phyloP scores from a whole-genome alignment of 2,329 filamentous ascomycete genomes.

The Fusarium hostae region DNA sequence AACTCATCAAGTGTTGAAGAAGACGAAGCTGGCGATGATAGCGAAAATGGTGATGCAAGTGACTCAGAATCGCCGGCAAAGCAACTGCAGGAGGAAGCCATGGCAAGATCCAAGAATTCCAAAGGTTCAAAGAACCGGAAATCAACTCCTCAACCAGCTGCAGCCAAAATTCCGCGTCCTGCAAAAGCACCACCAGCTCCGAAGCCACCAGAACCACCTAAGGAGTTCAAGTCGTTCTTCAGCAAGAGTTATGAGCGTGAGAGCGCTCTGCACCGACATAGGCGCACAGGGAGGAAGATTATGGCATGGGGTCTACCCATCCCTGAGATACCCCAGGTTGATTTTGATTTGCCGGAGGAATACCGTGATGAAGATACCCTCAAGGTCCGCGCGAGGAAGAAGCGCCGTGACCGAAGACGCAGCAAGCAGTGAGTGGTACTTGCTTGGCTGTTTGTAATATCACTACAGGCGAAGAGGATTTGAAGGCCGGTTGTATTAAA shows the following conservation, averaged over 20 bases:
- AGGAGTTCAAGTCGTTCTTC: conserved; percentile 89
- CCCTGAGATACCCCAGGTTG: conserved; percentile 75
- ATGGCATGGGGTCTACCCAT: conserved; percentile 85
- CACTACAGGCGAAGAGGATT: conserved; percentile 18
- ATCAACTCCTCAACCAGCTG: conserved; percentile 38
- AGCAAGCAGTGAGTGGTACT: conserved; percentile 52
- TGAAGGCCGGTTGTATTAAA: conserved; percentile 26
- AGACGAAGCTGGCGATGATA: conserved; percentile 50
- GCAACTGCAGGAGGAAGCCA: conserved; percentile 79
- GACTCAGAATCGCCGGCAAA: conserved; percentile 63
- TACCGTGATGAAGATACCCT: conserved; percentile 66
- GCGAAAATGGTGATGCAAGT: conserved; percentile 68
- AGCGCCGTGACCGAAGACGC: conserved; percentile 68
- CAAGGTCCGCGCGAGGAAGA: conserved; percentile 69
- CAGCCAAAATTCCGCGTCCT: conserved; percentile 29
- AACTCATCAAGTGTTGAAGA: conserved; percentile 42
- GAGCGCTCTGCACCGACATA: conserved; percentile 76
- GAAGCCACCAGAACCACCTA: conserved; percentile 54
- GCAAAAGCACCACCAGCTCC: conserved; percentile 42
- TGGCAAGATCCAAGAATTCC: conserved; percentile 60
- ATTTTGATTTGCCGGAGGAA: conserved; percentile 81
- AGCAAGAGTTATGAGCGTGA: conserved; percentile 82
- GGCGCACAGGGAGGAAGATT: conserved; percentile 75
- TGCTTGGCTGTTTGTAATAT: conserved; percentile 37
- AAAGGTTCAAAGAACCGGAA: conserved; percentile 50